phyloP scores from a whole-genome alignment of 2,329 filamentous ascomycete species.

The Scedosporium aurantiacum region DNA sequence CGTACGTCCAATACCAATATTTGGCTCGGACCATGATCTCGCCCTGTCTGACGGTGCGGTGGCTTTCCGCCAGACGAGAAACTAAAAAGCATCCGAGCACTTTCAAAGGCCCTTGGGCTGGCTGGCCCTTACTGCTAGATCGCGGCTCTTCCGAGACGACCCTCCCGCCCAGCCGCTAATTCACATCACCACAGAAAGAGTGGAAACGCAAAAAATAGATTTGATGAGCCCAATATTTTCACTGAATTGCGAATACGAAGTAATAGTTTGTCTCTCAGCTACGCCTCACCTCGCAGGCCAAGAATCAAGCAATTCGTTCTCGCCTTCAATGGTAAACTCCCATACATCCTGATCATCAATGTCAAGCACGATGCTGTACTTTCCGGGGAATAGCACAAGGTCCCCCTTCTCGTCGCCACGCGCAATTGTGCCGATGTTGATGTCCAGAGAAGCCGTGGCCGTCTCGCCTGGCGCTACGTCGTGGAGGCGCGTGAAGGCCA shows the following conservation, averaged over 20 bases:
- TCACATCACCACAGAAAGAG: too few species aligned
- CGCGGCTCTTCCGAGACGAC: too few species aligned
- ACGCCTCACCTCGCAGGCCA: not conserved
- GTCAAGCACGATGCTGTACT: slow-evolving; percentile 3
- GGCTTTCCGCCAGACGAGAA: too few species aligned
- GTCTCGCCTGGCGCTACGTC: slow-evolving; percentile 1
- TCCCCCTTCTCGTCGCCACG: slow-evolving; percentile 1
- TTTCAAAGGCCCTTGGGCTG: too few species aligned
- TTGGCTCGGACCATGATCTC: too few species aligned
- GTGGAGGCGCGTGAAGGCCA: slow-evolving; percentile 3
- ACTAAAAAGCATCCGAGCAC: too few species aligned
- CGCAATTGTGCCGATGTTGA: slow-evolving; percentile 3
- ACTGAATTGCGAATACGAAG: not conserved
- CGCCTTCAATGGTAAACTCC: slow-evolving; percentile 4
- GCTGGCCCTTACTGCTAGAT: too few species aligned
- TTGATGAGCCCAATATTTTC: not conserved
- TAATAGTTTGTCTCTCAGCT: not conserved
- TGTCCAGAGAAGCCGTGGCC: slow-evolving; percentile 1
- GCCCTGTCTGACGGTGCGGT: too few species aligned
- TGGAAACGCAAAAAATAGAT: too few species aligned
- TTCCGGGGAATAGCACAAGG: slow-evolving; percentile 4
- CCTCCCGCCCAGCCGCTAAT: too few species aligned
- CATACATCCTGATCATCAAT: slow-evolving; percentile 1
- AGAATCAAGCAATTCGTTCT: not conserved
- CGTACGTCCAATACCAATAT: too few species aligned